Evolutionary conservation across 129 eudicot genomes (phyloP), one percentile per base, ranked within the genome.

Genomic region (Mikania micrantha): DNA sequence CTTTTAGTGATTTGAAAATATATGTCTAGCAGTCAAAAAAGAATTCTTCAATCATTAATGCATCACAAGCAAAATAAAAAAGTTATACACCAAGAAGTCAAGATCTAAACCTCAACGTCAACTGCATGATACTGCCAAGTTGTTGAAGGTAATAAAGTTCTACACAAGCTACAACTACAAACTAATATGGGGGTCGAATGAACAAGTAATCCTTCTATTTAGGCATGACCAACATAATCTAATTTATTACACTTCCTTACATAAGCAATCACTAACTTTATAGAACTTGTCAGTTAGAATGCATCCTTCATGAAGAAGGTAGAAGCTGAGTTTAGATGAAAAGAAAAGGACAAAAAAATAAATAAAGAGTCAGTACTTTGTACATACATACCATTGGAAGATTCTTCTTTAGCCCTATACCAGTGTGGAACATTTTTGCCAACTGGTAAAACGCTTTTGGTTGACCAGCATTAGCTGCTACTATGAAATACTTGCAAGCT

Each of bases 391-490:
- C 99, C 99, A 83, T 84, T 13, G 81, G 85, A 58, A 89, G 82
- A 77, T 82, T 89, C 81, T 89, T 93, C 81, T 86, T 93, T 21
- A 93, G 85, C 38, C 93, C 99, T 44, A 89, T 83, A 56, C 99
- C 99, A 34, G 88, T 89, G 69, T 89, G 99, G 68, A 93, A 89
- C 99, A 93, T 93, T 80, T 93, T 93, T 5, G 96, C 99, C 50
- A 93, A 67, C 69, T 93, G 96, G 71, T 88, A 93, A 81, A 89
- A 86, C 54, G 99, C 99, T 84, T 88, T 93, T 54, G 99, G 90
- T 76, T 93, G 95, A 71, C 99, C 99, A 39, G 81, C 83, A 79
- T 89, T 84, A 36, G 88, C 84, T 70, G 99, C 99, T 76, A 75
- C 60, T n/a, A 90, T 82, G 75, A 93, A 93, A 79, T 76, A 78